phyloP scores from a whole-genome alignment of 805 yeast species.

The Teunomyces tritomae region DNA sequence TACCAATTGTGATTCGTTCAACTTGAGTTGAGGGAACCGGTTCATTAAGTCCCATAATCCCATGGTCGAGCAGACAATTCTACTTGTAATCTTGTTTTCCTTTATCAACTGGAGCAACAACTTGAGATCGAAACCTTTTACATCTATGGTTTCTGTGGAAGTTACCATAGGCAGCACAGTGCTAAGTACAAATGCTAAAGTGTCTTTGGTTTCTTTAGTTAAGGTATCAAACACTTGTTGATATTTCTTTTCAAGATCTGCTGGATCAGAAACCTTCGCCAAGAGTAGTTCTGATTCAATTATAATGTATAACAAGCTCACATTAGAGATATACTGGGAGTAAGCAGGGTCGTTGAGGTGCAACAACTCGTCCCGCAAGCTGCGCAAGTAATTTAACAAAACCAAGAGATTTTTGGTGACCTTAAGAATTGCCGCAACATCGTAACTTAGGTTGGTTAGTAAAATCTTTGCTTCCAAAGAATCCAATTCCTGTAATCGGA shows the following conservation, averaged over 20 bases:
- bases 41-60: slow-evolving; percentile 37
- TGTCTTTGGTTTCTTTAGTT: slow-evolving; percentile 7
- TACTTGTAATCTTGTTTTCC: slow-evolving; percentile 21
- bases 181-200: slow-evolving; percentile 12
- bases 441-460: slow-evolving; percentile 31
- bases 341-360: slow-evolving; percentile 2
- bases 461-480: slow-evolving; percentile 11
- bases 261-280: not conserved
- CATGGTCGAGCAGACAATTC: slow-evolving; percentile 33
- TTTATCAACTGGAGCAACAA: slow-evolving; percentile 14
- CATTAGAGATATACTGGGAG: slow-evolving; percentile 18
- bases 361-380: slow-evolving; percentile 19
- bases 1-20: not conserved
- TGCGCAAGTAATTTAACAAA: slow-evolving; percentile 23
- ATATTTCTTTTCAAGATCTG: not conserved
- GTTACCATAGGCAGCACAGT: slow-evolving; percentile 12
- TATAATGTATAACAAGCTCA: slow-evolving; percentile 18
- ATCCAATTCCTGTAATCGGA: slow-evolving; percentile 21
- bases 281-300: slow-evolving; percentile 7
- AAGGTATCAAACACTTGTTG: slow-evolving; percentile 6
- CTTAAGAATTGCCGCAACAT: slow-evolving; percentile 26
- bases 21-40: slow-evolving; percentile 3
- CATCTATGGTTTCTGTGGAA: slow-evolving; percentile 4
- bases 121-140: slow-evolving; percentile 9
- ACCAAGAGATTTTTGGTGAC: slow-evolving; percentile 30